Evolutionary conservation across 1,284 basidiomycete species (phyloP), one percentile per base, ranked within the genome.

Genomic region (Cryptococcus sp.): DNA sequence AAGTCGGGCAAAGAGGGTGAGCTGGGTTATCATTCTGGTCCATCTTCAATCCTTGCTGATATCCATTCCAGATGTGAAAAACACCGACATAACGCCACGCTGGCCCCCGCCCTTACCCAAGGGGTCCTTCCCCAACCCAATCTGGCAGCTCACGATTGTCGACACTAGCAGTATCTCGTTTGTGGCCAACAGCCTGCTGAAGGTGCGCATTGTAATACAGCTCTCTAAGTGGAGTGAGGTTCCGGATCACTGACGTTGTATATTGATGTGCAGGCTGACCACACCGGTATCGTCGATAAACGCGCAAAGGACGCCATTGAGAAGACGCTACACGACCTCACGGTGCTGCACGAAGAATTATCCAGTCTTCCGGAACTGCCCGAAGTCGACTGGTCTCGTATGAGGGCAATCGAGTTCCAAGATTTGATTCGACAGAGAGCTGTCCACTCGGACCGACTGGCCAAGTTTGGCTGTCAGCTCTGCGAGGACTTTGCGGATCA

Each of bases 361-460:
- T 66, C 78, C n/a, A 59, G 72, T 2, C 63, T 67, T 2, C 76
- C 79, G 10, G 70, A 69, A 5, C 79, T 92, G 20, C 84, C 86
- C 5, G 93, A 95, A 73, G 83, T 88, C 7, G 91, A 93, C 60
- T 98, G 93, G 93, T 82, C 81, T 49, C 86, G 89, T 54, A 82
- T 93, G 67, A 85, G 88, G 46, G 82, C 86, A n/a, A 79, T 99
- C 17, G 94, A 99, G 61, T 96, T 99, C 76, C 92, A 97, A 75
- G 95, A 98, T 64, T 80, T 83, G 22, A 72, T 97, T 48, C 83
- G 85, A 47, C 72, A 81, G 35, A 82, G 94, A 56, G 82, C 88
- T 49, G 78, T 76, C 19, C 71, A 88, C 4, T 70, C 79, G 5
- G 76, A 81, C 63, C 80, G 79, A 46, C 73, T 86, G 45, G 62